These are phyloP conservation scores for Aureobasidium sp. DNA, from an alignment of 2,329 filamentous ascomycete genomes.

Conservation along the genomic window DNA sequence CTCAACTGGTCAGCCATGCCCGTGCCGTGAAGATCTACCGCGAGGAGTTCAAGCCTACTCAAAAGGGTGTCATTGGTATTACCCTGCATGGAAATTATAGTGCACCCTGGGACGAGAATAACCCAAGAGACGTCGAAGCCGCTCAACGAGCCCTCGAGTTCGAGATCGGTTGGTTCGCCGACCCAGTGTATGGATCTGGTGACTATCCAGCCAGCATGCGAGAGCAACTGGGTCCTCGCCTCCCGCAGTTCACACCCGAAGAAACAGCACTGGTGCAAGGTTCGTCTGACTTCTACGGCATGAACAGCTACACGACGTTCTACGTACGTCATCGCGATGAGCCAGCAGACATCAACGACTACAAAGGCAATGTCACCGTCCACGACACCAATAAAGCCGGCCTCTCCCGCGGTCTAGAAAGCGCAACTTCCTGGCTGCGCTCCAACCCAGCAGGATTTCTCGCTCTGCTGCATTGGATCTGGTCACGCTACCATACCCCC, in stretches of 20 bases:
- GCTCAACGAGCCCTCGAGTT: constrained; percentile 27
- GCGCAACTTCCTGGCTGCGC: constrained; percentile 72
- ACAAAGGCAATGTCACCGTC: constrained; percentile 18
- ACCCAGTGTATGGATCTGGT: constrained; percentile 21
- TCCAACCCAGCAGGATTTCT: constrained; percentile 70
- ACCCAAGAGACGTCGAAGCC: constrained; percentile 22
- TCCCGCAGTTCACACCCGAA: constrained; percentile 24
- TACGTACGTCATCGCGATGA: not conserved
- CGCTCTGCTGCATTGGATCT: constrained; percentile 67
- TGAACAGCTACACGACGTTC: constrained; percentile 31
- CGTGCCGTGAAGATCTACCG: constrained; percentile 15
- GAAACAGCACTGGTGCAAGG: constrained; percentile 25
- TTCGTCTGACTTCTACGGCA: constrained; percentile 27
- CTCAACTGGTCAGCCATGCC: constrained; percentile 17
- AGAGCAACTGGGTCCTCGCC: constrained; percentile 25
- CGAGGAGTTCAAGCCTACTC: constrained; percentile 31
- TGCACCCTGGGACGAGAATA: constrained; percentile 25
- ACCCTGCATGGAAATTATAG: constrained; percentile 31
- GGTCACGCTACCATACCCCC: constrained; percentile 65
- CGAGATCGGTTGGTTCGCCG: constrained; percentile 32
- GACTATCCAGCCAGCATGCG: constrained; percentile 35
- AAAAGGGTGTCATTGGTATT: constrained; percentile 21
- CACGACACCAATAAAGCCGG: constrained; percentile 41
- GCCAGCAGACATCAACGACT: not conserved
- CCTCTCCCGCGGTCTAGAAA: constrained; percentile 59